Base-by-base conservation (phyloP, 2,329 filamentous ascomycete genomes). In the Thermothelomyces thermophilus region DNA sequence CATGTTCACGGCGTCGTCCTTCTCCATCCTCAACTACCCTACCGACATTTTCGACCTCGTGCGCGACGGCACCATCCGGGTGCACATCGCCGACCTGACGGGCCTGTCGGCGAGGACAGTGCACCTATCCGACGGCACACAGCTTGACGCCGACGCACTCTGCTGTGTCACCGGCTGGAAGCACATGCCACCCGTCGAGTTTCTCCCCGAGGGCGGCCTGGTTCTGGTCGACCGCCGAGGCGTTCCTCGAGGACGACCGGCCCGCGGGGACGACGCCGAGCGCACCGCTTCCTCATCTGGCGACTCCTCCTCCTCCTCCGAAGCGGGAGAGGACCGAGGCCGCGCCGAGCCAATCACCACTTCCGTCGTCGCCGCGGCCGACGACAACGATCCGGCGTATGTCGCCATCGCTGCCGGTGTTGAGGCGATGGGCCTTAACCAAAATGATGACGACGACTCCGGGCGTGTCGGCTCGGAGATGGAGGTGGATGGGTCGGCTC, bases 91-190 rank as follows among this genome's bases (percentile, higher is more conserved):
- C 11, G 74, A 83, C 51, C 68, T 84, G 7, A 64, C 63, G 1
- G 60, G 64, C 17, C 66, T 84, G 5, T 66, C 68, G 7, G 58
- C 67, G 2, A 62, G 68, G 14, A 70, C 66, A 0, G 72, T 84
- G 0, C 68, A 76, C 41, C 71, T 84, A 7, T 71, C 73, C 2
- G 70, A 73, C 48, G 75, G 74, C 9, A 71, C 68, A 1, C 60
- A 55, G 0, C 57, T 83, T 8, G 54, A 70, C 6, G 68, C 74
- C 0, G 77, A 83, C 58, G 70, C 70, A 0, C 60, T 84, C 2
- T 67, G 79, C 50, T 79, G 73, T 56, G 73, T 72, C 16, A 83
- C 79, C 0, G 81, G 81, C 2, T 84, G 80, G 80, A 73, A 76
- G 56, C 69, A 75, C 37, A 63, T 68, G 2, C 72, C 76, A 1